Conservation (phyloP, 2,329 filamentous ascomycete species). For the Fusarium globosum region DNA sequence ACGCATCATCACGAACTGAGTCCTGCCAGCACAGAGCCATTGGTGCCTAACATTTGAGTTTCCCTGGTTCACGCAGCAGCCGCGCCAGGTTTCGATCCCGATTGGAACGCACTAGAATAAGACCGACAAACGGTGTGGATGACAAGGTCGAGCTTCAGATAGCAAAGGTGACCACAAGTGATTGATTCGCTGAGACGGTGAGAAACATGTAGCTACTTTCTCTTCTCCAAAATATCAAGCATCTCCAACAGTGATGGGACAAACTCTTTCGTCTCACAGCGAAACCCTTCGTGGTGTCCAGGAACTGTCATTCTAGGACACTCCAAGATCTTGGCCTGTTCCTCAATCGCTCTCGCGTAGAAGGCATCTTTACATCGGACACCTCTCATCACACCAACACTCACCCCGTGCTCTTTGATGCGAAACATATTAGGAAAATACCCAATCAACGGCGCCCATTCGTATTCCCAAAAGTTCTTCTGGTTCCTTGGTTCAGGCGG, state of each 20-base stretch:
- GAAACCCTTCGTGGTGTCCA: slow-evolving; percentile 5
- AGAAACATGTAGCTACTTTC: accelerated
- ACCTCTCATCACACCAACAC: slow-evolving; percentile 11
- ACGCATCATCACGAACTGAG: not conserved
- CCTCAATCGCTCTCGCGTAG: not conserved
- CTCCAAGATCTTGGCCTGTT: not conserved
- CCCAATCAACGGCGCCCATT: not conserved
- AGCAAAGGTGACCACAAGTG: accelerated
- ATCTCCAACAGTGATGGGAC: not conserved
- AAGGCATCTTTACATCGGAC: not conserved
- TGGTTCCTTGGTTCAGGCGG: not conserved
- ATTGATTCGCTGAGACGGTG: accelerated
- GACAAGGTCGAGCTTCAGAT: too few species aligned
- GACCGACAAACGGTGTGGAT: too few species aligned
- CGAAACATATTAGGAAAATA: not conserved
- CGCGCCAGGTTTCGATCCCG: accelerated
- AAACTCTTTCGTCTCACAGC: slow-evolving; percentile 3
- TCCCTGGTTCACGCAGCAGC: not conserved
- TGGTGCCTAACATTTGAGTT: not conserved
- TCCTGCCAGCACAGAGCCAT: not conserved
- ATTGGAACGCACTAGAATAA: accelerated
- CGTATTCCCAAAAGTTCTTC: slow-evolving; percentile 10
- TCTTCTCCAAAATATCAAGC: not conserved
- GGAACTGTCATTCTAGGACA: slow-evolving; percentile 8
- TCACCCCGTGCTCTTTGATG: not conserved